These are phyloP conservation scores for Epicoccum sorghinum DNA, from an alignment of 2,329 filamentous ascomycete species.

Conservation along the genomic window DNA sequence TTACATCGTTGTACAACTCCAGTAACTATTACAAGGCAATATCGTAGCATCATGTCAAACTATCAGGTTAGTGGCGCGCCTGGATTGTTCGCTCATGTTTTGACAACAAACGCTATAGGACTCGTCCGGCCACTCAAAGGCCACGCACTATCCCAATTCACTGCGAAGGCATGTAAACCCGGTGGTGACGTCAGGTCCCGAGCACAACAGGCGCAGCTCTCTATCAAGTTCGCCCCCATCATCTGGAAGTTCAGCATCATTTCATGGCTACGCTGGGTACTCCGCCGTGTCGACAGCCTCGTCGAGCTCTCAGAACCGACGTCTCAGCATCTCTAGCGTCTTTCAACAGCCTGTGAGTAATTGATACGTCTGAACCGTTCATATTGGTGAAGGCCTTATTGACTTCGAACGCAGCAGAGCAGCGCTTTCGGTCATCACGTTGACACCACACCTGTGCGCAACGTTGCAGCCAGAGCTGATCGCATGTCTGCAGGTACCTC, in stretches of 20 bases:
- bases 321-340: neutral
- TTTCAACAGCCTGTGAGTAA: constrained; percentile 17
- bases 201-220: constrained; percentile 18
- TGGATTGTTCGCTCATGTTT: neutral
- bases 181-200: constrained; percentile 5
- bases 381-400: too few species aligned
- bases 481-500: constrained; percentile 6
- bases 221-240: constrained; percentile 17
- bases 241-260: constrained; percentile 19
- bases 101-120: constrained; percentile 2
- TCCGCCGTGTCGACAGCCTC: neutral
- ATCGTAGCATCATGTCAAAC: neutral
- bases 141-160: neutral
- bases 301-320: neutral
- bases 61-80: neutral
- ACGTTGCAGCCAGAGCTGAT: neutral
- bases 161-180: constrained; percentile 11
- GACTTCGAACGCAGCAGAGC: too few species aligned
- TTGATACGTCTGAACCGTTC: too few species aligned
- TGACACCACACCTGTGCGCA: neutral
- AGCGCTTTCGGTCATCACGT: too few species aligned
- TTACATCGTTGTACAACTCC: too few species aligned
- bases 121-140: neutral
- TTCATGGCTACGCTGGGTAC: neutral
- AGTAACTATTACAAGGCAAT: too few species aligned